Evolutionary conservation across 2,329 filamentous ascomycete genomes (phyloP), one percentile per base, ranked within the genome.

Genomic region (Pseudopithomyces chartarum): DNA sequence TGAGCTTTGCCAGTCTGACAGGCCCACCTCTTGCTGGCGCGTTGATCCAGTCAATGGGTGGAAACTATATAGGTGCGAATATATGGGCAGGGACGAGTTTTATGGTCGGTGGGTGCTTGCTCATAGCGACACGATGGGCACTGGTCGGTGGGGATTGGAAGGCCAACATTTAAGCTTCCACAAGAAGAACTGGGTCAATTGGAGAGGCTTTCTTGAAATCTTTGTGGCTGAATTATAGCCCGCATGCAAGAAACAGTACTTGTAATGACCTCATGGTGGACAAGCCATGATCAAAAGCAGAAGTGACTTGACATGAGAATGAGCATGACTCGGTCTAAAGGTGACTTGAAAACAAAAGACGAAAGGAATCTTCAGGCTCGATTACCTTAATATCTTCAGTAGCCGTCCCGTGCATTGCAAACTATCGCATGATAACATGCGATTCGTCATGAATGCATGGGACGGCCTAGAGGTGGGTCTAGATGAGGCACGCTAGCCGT

Each of bases 11-110:
- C 17, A 68, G 66, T 22, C 65, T 76, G 50, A 74, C 70, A 2
- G 73, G 73, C 2, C 69, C 70, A 22, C 73, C 73, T 26, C 49
- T 76, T n/a, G 73, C 71, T 1, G 73, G 73, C 2, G 72, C 71
- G 4, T 56, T 75, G 29, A 73, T 74, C 10, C 67, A 73, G 44
- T 52, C 56, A 8, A 46, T 66, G 52, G 59, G 59, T 4, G 73
- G 73, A 10, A 63, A 47, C 44, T 75, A 74, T 44, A 66, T 67
- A 11, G 67, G 68, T 52, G 71, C 71, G 69, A 82, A 62, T 65
- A 77, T 40, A 74, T 74, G 71, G 71, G 67, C 59, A 40, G 70
- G 60, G 51, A 58, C 60, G 40, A 71, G 56, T 7, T 76, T 69
- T 49, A 65, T 73, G 17, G 57, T 70, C 17, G 70, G 71, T 10